Conservation (phyloP, 257 asterid species). For the Vinca minor region DNA sequence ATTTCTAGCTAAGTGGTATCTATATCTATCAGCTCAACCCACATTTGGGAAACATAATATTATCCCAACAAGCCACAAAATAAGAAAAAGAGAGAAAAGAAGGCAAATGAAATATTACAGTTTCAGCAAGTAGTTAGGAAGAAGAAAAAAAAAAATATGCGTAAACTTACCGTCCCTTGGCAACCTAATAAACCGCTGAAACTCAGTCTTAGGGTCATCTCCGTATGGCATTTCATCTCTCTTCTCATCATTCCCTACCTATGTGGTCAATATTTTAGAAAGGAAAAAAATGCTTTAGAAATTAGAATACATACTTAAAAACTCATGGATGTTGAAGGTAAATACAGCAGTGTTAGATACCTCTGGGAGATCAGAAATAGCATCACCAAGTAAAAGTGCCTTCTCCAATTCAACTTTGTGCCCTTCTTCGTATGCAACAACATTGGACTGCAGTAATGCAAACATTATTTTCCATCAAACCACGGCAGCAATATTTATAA, state of each 20-base stretch:
- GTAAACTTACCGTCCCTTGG: conserved; percentile 44
- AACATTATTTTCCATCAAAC: not conserved
- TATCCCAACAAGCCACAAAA: too few relatives aligned
- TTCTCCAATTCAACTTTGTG: conserved; percentile 19
- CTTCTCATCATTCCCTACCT: conserved; percentile 59
- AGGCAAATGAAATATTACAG: too few relatives aligned
- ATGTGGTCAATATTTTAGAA: not conserved
- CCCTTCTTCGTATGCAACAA: conserved; percentile 46
- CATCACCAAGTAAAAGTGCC: conserved; percentile 56
- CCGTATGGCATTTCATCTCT: conserved; percentile 52
- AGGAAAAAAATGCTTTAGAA: not conserved
- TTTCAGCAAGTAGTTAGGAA: too few relatives aligned
- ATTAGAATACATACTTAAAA: too few relatives aligned
- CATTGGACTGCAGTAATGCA: conserved; percentile 32
- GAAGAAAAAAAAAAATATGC: not conserved
- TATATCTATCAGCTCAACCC: too few relatives aligned
- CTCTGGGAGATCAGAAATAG: conserved; percentile 68
- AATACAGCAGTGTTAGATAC: too few relatives aligned
- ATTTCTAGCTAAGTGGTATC: too few relatives aligned
- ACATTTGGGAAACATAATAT: too few relatives aligned
- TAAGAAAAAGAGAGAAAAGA: too few relatives aligned
- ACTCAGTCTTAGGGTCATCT: conserved; percentile 34
- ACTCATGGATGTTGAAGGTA: not conserved
- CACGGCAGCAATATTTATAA: not conserved
- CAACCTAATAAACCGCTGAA: conserved; percentile 58